Evolutionary conservation across 2,329 filamentous ascomycete genomes (phyloP).

Genomic region (Thielaviopsis punctulata): DNA sequence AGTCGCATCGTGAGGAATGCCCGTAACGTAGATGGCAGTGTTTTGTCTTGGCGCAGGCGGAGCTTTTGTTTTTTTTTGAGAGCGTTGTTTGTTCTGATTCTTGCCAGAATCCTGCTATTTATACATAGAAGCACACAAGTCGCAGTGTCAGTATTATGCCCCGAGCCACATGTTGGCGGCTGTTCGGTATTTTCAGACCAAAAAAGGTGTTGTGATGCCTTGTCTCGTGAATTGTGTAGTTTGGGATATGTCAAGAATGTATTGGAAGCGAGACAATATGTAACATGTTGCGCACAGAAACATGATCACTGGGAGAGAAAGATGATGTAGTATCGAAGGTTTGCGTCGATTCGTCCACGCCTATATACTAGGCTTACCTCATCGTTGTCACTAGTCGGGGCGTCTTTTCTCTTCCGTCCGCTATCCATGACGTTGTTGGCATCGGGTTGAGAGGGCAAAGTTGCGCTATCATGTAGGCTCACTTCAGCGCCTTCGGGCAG

Average conservation of each 20-base stretch:
- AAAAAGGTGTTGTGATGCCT: neutral
- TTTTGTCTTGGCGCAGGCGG: constrained; percentile 46
- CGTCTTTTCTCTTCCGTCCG: constrained; percentile 26
- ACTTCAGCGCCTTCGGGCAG: constrained; percentile 12
- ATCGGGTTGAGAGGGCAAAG: neutral
- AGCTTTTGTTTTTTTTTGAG: constrained; percentile 29
- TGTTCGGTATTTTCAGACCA: neutral
- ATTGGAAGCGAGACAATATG: neutral
- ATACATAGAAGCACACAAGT: constrained; percentile 4
- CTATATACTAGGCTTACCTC: constrained; percentile 25
- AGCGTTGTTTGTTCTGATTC: constrained; percentile 17
- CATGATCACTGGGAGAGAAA: neutral
- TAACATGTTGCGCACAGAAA: neutral
- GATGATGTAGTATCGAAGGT: neutral
- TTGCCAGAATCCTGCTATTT: constrained; percentile 8
- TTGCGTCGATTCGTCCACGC: neutral
- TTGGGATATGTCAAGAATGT: neutral
- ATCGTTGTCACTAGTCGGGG: constrained; percentile 19
- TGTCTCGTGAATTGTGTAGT: neutral
- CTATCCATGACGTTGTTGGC: neutral
- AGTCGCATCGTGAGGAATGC: constrained; percentile 63
- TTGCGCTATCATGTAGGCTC: neutral
- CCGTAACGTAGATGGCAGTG: constrained; percentile 83
- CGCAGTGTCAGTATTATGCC: constrained; percentile 10
- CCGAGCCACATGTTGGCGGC: constrained; percentile 2